A percentile compares a stretch with the other conserved stretches of the same genome.
These are phyloP conservation scores for Aspergillus unguis DNA, from an alignment of 2,329 filamentous ascomycete genomes.

Conservation along the genomic window DNA sequence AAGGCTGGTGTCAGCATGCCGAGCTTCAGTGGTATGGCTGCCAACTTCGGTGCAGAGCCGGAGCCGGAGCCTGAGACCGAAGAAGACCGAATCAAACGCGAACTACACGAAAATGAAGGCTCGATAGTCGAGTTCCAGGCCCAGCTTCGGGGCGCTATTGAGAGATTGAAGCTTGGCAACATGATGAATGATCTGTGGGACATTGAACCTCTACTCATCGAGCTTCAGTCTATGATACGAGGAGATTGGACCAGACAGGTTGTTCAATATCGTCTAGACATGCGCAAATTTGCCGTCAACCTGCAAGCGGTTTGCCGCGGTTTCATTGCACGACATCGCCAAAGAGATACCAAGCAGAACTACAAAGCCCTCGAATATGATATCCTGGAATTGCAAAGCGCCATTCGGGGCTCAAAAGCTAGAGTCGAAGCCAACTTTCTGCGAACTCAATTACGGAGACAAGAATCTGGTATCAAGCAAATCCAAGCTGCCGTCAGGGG, in stretches of 20 bases:
- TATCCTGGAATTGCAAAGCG: slow-evolving; percentile 75
- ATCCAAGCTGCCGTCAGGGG: slow-evolving; percentile 58
- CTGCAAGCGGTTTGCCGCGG: slow-evolving; percentile 79
- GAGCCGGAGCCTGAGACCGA: slow-evolving; percentile 77
- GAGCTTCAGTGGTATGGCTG: slow-evolving; percentile 95
- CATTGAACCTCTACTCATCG: slow-evolving; percentile 69
- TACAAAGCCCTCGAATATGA: slow-evolving; percentile 70
- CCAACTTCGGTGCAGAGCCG: slow-evolving; percentile 85
- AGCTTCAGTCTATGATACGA: slow-evolving; percentile 81
- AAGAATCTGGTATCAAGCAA: slow-evolving; percentile 44
- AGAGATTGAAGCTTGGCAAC: slow-evolving; percentile 72
- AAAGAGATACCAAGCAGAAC: slow-evolving; percentile 64
- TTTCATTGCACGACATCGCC: slow-evolving; percentile 65
- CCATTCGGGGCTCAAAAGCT: slow-evolving; percentile 60
- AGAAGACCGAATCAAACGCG: slow-evolving; percentile 79
- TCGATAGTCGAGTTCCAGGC: slow-evolving; percentile 77
- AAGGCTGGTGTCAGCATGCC: slow-evolving; percentile 95
- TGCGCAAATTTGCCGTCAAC: slow-evolving; percentile 74
- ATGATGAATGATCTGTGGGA: slow-evolving; percentile 91
- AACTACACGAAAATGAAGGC: slow-evolving; percentile 72
- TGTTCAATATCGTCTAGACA: slow-evolving; percentile 73
- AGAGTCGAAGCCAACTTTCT: slow-evolving; percentile 44
- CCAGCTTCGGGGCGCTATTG: slow-evolving; percentile 75
- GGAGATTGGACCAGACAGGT: slow-evolving; percentile 86
- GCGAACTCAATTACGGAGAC: slow-evolving; percentile 36